These are phyloP conservation scores for Saraca asoca DNA, from an alignment of 331 rosid species.

Conservation along the genomic window DNA sequence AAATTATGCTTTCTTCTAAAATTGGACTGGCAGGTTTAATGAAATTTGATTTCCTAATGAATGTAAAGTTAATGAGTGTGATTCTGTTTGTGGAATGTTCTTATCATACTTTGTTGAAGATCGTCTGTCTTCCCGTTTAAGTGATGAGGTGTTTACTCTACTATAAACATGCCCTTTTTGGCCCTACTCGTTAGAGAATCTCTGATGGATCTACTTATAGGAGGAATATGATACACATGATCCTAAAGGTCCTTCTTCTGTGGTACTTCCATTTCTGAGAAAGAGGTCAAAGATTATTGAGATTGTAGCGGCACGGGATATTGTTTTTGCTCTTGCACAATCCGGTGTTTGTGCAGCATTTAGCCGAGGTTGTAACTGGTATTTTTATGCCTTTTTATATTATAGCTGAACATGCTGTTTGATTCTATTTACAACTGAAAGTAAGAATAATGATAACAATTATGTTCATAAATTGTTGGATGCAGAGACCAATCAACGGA, in stretches of 20 bases:
- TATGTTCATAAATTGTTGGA: slow-evolving; percentile 37
- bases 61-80: neutral
- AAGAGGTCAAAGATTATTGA: slow-evolving; percentile 93
- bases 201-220: slow-evolving; percentile 46
- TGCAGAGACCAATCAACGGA: slow-evolving; percentile 91
- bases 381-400: neutral
- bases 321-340: slow-evolving; percentile 97
- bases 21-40: neutral
- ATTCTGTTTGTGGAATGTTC: neutral
- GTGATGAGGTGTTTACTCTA: slow-evolving; percentile 18
- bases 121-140: slow-evolving; percentile 10
- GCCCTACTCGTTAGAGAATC: slow-evolving; percentile 7
- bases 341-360: slow-evolving; percentile 99
- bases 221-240: slow-evolving; percentile 98
- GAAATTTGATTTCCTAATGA: slow-evolving; percentile 7
- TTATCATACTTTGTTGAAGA: slow-evolving; percentile 12
- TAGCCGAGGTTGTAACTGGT: slow-evolving; percentile 70
- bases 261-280: slow-evolving; percentile 80
- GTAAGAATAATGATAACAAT: slow-evolving; percentile 17
- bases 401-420: neutral
- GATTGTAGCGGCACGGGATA: slow-evolving; percentile 92
- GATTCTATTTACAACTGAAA: slow-evolving; percentile 19
- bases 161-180: slow-evolving; percentile 5
- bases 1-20: too few species aligned
- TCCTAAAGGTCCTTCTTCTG: slow-evolving; percentile 88